phyloP scores from a whole-genome alignment of 768 basidiomycete species.

The Inosperma sp. region DNA sequence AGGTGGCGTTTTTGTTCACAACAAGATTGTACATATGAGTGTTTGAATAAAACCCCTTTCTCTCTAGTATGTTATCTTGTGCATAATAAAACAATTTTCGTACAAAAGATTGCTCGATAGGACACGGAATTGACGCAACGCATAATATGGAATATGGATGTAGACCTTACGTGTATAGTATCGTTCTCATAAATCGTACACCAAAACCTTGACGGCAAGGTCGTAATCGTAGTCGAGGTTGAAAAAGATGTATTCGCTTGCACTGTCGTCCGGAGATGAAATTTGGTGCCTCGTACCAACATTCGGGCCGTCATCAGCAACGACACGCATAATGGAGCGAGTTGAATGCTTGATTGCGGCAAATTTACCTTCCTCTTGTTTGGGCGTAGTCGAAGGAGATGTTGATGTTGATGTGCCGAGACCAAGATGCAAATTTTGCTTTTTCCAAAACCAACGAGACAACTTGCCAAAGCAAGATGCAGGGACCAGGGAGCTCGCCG shows the following conservation, averaged over 20 bases:
- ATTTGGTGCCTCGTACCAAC: neutral
- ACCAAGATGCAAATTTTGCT: neutral
- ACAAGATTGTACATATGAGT: no score
- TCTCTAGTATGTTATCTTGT: no score
- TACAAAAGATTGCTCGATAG: no score
- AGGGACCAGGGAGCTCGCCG: neutral
- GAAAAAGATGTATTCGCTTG: neutral
- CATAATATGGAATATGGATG: no score
- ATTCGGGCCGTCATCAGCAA: neutral
- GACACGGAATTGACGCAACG: no score
- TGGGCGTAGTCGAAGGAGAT: no score
- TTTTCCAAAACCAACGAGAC: neutral
- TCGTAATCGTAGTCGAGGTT: slow-evolving; percentile 17
- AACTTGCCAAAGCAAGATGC: slow-evolving; percentile 1
- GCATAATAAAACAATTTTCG: no score
- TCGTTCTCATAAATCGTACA: no score
- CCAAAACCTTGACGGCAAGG: slow-evolving; percentile 11
- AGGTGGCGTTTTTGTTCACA: no score
- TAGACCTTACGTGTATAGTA: no score
- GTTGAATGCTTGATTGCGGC: neutral
- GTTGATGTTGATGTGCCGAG: neutral
- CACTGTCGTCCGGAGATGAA: neutral
- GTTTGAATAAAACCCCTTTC: no score
- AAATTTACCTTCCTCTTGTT: no score
- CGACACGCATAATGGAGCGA: neutral